Evolutionary conservation across 768 basidiomycete species (phyloP).

Genomic region (Vararia minispora): DNA sequence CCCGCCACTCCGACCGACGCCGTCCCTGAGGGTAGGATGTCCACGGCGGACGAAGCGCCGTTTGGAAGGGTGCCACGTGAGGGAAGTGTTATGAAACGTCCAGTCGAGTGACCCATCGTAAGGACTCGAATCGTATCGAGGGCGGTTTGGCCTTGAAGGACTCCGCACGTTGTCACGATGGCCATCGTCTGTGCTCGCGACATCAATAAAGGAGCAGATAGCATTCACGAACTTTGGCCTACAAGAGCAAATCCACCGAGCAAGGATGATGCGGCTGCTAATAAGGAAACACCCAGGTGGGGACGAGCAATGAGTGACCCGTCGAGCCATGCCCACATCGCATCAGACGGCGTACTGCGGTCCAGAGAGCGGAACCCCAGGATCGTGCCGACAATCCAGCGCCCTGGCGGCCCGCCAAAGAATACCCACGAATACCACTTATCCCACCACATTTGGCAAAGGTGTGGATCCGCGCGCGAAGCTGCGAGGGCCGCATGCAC

Average conservation of each 20-base stretch:
- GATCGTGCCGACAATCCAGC: slow-evolving; percentile 11
- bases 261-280: slow-evolving; percentile 3
- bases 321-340: slow-evolving; percentile 1
- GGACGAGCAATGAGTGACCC: slow-evolving; percentile 10
- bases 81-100: slow-evolving; percentile 11
- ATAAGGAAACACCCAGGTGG: slow-evolving; percentile 3
- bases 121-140: slow-evolving; percentile 6
- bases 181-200: slow-evolving; percentile 6
- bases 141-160: slow-evolving; percentile 10
- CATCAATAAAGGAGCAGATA: neutral
- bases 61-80: neutral
- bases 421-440: slow-evolving; percentile 14
- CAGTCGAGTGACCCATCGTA: neutral
- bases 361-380: slow-evolving; percentile 12
- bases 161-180: slow-evolving; percentile 1
- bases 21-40: neutral
- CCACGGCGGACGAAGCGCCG: slow-evolving; percentile 6
- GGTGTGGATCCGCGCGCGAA: slow-evolving; percentile 12
- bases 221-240: neutral
- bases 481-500: slow-evolving; percentile 9
- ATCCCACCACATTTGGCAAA: slow-evolving; percentile 12
- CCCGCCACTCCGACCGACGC: neutral
- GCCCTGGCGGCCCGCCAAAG: slow-evolving; percentile 14
- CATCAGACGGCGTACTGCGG: slow-evolving; percentile 1
- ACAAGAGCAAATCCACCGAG: slow-evolving; percentile 12